phyloP scores from a whole-genome alignment of 2,329 filamentous ascomycete species.

The Cercospora sojina region DNA sequence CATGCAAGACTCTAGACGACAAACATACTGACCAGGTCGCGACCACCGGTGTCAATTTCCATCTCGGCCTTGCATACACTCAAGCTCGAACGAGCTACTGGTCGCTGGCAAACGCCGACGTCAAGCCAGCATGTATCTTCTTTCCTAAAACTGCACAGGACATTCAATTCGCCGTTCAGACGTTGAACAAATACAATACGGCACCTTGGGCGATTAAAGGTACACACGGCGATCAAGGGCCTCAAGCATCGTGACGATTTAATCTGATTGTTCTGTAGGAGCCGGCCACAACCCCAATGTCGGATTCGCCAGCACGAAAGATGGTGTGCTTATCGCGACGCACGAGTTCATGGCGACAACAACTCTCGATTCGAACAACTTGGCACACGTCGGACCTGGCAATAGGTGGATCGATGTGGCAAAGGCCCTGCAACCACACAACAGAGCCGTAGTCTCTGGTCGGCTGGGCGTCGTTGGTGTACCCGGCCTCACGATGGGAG shows the following conservation, averaged over 20 bases:
- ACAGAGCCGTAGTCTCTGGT: conserved; percentile 28
- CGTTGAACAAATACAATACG: conserved; percentile 48
- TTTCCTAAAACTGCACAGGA: conserved; percentile 52
- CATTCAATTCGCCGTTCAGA: conserved; percentile 53
- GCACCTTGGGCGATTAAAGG: conserved; percentile 56
- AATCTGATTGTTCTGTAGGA: conserved; percentile 20
- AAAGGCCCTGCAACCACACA: conserved; percentile 24
- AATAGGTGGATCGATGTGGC: conserved; percentile 29
- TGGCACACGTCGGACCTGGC: conserved; percentile 34
- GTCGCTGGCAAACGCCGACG: conserved; percentile 25
- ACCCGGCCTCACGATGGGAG: conserved; percentile 34
- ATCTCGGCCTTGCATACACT: conserved; percentile 20
- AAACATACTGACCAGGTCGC: conserved; percentile 22
- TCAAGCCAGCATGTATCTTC: conserved; percentile 33
- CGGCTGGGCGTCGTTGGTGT: conserved; percentile 32
- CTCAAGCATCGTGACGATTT: not conserved
- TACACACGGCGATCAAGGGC: not conserved
- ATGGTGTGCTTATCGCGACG: conserved; percentile 48
- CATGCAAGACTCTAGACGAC: conserved; percentile 14
- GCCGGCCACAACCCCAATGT: conserved; percentile 52
- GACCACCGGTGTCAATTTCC: conserved; percentile 15
- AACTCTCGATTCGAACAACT: conserved; percentile 34
- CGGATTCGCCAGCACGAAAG: conserved; percentile 48
- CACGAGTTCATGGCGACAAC: conserved; percentile 43
- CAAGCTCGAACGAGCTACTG: conserved; percentile 22